These are phyloP conservation scores for Kwoniella sp. DNA, from an alignment of 768 basidiomycete genomes.

Conservation along the genomic window DNA sequence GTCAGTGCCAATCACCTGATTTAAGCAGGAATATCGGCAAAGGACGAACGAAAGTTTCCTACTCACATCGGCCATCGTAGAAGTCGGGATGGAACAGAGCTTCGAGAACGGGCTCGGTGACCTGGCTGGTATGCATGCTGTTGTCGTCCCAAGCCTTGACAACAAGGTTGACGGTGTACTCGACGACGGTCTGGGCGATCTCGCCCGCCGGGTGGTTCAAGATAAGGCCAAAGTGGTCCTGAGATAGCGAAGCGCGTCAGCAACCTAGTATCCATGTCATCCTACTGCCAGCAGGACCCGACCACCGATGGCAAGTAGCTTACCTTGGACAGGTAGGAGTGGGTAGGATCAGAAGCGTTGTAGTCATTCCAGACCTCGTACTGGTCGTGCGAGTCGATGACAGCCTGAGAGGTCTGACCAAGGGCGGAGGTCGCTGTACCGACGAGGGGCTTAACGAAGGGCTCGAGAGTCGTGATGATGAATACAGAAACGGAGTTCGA, in stretches of 20 bases:
- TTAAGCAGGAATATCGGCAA: background rate
- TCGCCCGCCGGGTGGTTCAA: conserved; percentile 76
- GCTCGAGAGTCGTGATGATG: conserved; percentile 76
- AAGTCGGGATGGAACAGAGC: conserved; percentile 55
- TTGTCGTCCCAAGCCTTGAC: conserved; percentile 80
- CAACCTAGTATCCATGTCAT: no score
- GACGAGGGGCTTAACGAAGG: conserved; percentile 77
- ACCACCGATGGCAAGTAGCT: background rate
- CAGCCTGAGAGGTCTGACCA: conserved; percentile 68
- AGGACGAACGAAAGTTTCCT: background rate
- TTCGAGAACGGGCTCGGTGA: conserved; percentile 51
- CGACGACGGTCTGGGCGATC: conserved; percentile 69
- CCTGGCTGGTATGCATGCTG: conserved; percentile 40
- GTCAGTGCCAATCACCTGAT: background rate
- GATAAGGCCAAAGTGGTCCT: conserved; percentile 74
- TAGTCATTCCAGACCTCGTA: conserved; percentile 87
- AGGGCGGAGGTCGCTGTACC: conserved; percentile 70
- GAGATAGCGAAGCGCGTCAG: conserved; percentile 7
- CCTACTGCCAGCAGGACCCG: background rate
- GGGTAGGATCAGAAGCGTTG: conserved; percentile 69
- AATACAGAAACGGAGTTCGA: conserved; percentile 75
- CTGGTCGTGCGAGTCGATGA: conserved; percentile 78
- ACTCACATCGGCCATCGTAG: conserved; percentile 42
- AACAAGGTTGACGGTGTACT: conserved; percentile 68
- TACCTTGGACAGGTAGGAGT: conserved; percentile 69